These are phyloP conservation scores for Globisporangium perplexum DNA, from an alignment of 352 stramenopile genomes.

Conservation along the genomic window DNA sequence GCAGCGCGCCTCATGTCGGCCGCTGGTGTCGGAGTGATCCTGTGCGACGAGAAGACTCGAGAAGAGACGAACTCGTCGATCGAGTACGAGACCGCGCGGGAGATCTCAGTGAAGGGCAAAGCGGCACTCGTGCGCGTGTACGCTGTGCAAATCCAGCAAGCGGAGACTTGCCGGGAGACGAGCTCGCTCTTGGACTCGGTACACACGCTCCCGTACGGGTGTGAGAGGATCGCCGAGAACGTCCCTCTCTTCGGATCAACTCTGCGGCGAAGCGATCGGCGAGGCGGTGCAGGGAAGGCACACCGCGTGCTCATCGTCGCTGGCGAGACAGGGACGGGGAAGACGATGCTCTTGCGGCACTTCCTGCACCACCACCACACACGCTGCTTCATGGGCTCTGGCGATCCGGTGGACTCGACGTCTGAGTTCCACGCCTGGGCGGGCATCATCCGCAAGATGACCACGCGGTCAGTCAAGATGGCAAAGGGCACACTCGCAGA, in stretches of 20 bases:
- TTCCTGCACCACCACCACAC: constrained; percentile 43
- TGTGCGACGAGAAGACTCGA: constrained; percentile 67
- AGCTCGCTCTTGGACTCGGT: constrained; percentile 24
- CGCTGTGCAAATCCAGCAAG: constrained; percentile 28
- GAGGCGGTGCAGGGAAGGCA: background rate
- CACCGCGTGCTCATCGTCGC: constrained; percentile 52
- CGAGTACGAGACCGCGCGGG: constrained; percentile 34
- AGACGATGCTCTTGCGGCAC: constrained; percentile 62
- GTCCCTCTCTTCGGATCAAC: constrained; percentile 41
- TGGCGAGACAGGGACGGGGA: constrained; percentile 53
- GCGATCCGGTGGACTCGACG: constrained; percentile 50
- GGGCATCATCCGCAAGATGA: constrained; percentile 38
- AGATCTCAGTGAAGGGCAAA: constrained; percentile 70
- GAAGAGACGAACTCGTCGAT: constrained; percentile 49
- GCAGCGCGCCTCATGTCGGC: constrained; percentile 72
- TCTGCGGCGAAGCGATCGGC: constrained; percentile 8
- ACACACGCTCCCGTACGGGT: constrained; percentile 38
- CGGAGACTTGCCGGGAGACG: constrained; percentile 26
- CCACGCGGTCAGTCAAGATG: constrained; percentile 26
- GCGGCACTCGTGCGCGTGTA: constrained; percentile 36
- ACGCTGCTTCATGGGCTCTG: constrained; percentile 45
- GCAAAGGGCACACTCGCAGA: background rate
- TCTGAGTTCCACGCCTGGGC: constrained; percentile 57
- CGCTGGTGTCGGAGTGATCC: constrained; percentile 46
- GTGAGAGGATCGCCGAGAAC: constrained; percentile 36